Evolutionary conservation across 257 asterid species (phyloP), one percentile per base, ranked within the genome.

Genomic region (Lycium barbarum): DNA sequence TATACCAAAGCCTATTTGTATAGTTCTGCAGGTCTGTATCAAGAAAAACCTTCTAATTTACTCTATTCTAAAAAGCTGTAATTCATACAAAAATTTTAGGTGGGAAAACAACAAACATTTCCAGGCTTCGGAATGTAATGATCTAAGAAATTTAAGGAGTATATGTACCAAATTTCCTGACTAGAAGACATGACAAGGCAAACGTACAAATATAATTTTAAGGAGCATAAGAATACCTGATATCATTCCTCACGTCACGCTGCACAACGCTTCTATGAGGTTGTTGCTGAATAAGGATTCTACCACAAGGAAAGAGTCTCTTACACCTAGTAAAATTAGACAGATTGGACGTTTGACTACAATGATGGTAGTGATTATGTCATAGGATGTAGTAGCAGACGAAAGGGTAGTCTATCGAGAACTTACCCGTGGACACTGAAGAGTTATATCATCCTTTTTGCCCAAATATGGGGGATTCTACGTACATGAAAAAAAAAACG

Each of bases 221-320:
- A 76, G n/a, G 65, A 76, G 82, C 47, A 76, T 53, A 76, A 51
- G 61, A 43, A 58, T 84, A 97, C 99, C 98, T 88, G 98, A 93
- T 74, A 90, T 76, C 84, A 91, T 81, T 93, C 98, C 84, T 90
- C 94, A 22, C 80, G 95, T 83, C 97, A 88, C 87, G 93, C 97
- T n/a, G 98, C 96, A 89, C 99, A 97, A 83, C 98, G 92, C 89
- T 93, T 95, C 99, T 99, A 97, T 9, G 99, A 97, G 65, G 98
- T 97, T 80, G 99, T 95, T 78, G 98, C 96, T 49, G 99, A 94
- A 90, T 90, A 86, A 84, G 99, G 99, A 89, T 97, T n/a, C 85
- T 94, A 99, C 99, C 99, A 97, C 15, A 97, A 93, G 68, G 99
- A 95, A 45, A 95, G 89, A 65, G 94, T 65, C 92, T 97, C 99